Conservation (phyloP, 331 rosid genomes). For the Quercus lobata region DNA sequence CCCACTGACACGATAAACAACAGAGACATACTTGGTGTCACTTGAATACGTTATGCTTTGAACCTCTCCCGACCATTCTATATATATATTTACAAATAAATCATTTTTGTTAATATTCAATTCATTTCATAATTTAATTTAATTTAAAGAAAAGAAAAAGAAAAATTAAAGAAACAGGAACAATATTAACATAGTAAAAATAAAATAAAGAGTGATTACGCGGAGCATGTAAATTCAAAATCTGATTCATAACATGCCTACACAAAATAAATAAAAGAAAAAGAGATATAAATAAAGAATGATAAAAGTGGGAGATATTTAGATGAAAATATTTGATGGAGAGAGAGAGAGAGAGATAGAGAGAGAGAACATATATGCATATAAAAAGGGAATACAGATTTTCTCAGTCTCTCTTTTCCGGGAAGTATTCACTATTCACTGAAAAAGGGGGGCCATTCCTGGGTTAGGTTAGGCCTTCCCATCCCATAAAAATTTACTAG, state of each 20-base stretch:
- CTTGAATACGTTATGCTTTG: conserved; percentile 56
- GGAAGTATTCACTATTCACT: not conserved
- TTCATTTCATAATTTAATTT: too few relatives aligned
- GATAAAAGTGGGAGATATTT: too few relatives aligned
- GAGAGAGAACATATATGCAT: too few relatives aligned
- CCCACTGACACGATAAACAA: conserved; percentile 69
- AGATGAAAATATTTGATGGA: conserved; percentile 48
- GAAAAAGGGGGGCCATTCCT: too few relatives aligned
- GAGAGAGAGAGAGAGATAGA: conserved; percentile 11
- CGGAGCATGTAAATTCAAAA: conserved; percentile 70
- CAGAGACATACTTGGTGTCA: conserved; percentile 65
- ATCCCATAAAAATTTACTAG: too few relatives aligned
- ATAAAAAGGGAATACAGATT: too few relatives aligned
- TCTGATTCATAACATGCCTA: conserved; percentile 75
- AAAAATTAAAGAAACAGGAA: too few relatives aligned
- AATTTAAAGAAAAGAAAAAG: too few relatives aligned
- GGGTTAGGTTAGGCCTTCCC: too few relatives aligned
- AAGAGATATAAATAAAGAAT: conserved; percentile 36
- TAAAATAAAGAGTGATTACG: conserved; percentile 14
- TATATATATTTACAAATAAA: not conserved
- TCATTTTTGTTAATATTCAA: too few relatives aligned
- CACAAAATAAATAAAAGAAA: not conserved
- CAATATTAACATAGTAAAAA: too few relatives aligned
- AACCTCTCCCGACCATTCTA: conserved; percentile 89
- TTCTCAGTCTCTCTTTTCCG: not conserved